phyloP scores from a whole-genome alignment of 345 rosid species.

The Raphanus raphanistrum region DNA sequence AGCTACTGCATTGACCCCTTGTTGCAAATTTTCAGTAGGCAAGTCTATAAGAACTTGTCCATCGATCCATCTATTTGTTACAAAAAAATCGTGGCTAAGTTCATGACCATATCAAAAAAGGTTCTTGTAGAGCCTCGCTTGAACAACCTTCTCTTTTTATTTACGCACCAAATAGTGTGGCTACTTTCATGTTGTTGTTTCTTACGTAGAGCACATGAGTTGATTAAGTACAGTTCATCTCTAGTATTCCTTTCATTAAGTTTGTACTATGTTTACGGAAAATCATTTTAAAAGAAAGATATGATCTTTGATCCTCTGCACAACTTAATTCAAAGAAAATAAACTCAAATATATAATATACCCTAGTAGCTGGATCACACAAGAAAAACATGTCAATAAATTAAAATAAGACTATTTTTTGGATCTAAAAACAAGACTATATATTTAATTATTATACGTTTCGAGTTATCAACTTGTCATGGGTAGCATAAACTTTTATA shows the following conservation, averaged over 20 bases:
- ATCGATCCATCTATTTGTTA: neutral
- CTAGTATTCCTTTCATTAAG: neutral
- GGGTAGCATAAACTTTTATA: constrained; percentile 1
- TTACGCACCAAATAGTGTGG: neutral
- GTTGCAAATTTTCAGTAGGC: neutral
- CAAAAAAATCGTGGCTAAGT: neutral
- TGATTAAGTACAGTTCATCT: neutral
- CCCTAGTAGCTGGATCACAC: neutral
- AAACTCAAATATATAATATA: neutral
- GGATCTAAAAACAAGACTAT: neutral
- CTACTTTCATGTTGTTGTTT: neutral
- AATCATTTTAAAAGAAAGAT: neutral
- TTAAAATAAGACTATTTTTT: neutral
- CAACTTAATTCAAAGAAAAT: neutral
- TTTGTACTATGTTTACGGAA: neutral
- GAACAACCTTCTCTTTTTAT: neutral
- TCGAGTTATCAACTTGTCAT: constrained; percentile 5
- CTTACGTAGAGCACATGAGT: neutral
- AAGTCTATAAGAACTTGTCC: neutral
- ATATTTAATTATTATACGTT: neutral
- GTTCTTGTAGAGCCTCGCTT: neutral
- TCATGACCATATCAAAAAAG: neutral
- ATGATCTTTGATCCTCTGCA: neutral
- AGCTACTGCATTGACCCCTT: neutral
- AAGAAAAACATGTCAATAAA: constrained; percentile 9